These are phyloP conservation scores for Coemansia sp. DNA, from an alignment of 192 early-diverging fungal genomes.

Conservation along the genomic window DNA sequence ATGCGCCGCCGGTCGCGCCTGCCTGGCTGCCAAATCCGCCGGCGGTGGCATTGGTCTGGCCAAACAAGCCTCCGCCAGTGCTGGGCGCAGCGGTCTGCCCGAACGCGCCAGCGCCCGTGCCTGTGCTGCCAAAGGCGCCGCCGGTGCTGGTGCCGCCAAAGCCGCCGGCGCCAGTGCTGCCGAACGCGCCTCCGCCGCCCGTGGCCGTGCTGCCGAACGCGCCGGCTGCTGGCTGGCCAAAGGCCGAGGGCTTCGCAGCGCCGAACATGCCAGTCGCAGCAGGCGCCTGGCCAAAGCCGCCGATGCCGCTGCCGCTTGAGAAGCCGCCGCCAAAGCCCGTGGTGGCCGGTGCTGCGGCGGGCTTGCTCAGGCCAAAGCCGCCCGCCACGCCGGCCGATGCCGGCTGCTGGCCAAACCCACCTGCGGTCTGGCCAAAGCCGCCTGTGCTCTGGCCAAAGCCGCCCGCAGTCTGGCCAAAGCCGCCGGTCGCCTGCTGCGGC, in stretches of 20 bases:
- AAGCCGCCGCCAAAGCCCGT: conserved; percentile 20
- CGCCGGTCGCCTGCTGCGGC: conserved; percentile 2
- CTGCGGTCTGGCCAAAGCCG: conserved; percentile 28
- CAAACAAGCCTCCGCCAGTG: not conserved
- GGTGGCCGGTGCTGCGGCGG: not conserved
- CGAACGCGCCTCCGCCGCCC: conserved; percentile 29
- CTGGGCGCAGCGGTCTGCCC: not conserved
- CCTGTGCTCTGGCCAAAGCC: conserved; percentile 4
- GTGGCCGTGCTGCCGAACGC: not conserved
- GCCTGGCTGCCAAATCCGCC: not conserved
- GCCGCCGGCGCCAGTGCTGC: conserved; percentile 16
- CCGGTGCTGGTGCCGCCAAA: conserved; percentile 28
- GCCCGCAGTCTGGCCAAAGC: conserved; percentile 10
- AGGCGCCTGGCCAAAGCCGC: conserved; percentile 46
- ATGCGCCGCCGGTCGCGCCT: conserved; percentile 4
- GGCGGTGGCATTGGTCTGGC: not conserved
- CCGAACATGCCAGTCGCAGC: conserved; percentile 37
- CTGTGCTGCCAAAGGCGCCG: conserved; percentile 8
- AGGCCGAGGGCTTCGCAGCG: conserved; percentile 34
- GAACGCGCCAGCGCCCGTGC: conserved; percentile 11
- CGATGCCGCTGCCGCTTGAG: conserved; percentile 8
- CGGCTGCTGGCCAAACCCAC: conserved; percentile 28
- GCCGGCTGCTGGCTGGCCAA: conserved; percentile 39
- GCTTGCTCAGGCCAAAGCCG: conserved; percentile 9
- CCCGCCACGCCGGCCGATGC: not conserved